phyloP scores from a whole-genome alignment of 2,329 filamentous ascomycete species.

The Penicillium sp. region DNA sequence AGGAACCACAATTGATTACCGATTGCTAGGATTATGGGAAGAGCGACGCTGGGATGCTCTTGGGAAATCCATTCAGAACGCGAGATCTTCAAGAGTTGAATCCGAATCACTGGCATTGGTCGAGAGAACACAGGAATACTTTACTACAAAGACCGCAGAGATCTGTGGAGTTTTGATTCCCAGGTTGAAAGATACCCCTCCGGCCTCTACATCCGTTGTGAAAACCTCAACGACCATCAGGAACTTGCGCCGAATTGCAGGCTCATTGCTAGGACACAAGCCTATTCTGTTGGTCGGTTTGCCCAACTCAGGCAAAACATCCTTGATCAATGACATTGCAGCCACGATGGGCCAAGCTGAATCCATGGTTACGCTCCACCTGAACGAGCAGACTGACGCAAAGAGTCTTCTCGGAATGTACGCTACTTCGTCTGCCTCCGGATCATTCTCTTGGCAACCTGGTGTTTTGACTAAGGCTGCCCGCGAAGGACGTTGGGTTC shows the following conservation, averaged over 20 bases:
- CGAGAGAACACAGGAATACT: conserved; percentile 30
- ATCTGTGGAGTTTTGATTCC: conserved; percentile 71
- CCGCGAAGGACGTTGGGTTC: conserved; percentile 89
- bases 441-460: conserved; percentile 87
- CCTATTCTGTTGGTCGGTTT: conserved; percentile 81
- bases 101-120: conserved; percentile 26
- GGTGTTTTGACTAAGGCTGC: conserved; percentile 94
- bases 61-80: conserved; percentile 26
- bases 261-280: conserved; percentile 64
- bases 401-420: conserved; percentile 96
- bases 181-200: conserved; percentile 50
- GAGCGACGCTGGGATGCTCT: conserved; percentile 56
- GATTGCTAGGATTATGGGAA: conserved; percentile 68
- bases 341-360: conserved; percentile 75
- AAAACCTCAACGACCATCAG: conserved; percentile 69
- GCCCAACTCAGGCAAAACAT: conserved; percentile 88
- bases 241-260: conserved; percentile 72
- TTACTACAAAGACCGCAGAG: conserved; percentile 64
- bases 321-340: conserved; percentile 79
- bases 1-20: conserved; percentile 73
- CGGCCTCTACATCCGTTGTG: conserved; percentile 58
- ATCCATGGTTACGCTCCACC: conserved; percentile 86
- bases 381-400: conserved; percentile 97
- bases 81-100: conserved; percentile 25
- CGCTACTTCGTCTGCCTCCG: conserved; percentile 81